Evolutionary conservation across 306 rosid genomes (phyloP), one percentile per base, ranked within the genome.

Genomic region (Begonia masoniana): DNA sequence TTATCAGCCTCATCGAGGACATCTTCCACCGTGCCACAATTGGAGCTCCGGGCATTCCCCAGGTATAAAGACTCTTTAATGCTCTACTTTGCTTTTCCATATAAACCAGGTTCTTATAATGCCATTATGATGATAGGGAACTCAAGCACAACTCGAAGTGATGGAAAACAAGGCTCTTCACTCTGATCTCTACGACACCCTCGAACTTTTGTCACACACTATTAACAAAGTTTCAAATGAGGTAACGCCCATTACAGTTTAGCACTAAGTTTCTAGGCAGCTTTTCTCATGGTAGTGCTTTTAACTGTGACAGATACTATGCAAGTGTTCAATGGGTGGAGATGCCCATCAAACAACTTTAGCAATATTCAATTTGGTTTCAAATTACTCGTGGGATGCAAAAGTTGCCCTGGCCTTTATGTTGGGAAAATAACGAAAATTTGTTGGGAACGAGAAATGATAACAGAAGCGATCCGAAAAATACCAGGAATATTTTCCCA

Each of bases 391-490:
- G 0, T 87, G 91, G 96, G 77, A 74, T n/a, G 85, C 80, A 15
- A 83, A 83, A 60, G 91, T 75, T 1, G 84, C 75, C 58, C 58
- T 87, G 13, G 73, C 89, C 12, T n/a, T n/a, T n/a, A n/a, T n/a
- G n/a, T n/a, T n/a, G n/a, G n/a, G n/a, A n/a, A n/a, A n/a, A n/a
- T n/a, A n/a, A n/a, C n/a, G n/a, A n/a, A n/a, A n/a, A n/a, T n/a
- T n/a, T n/a, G n/a, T n/a, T n/a, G n/a, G n/a, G n/a, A n/a, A n/a
- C n/a, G n/a, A n/a, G n/a, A n/a, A n/a, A n/a, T n/a, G n/a, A n/a
- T n/a, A n/a, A n/a, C n/a, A n/a, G n/a, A n/a, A n/a, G n/a, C n/a
- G n/a, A n/a, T n/a, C n/a, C n/a, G n/a, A n/a, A n/a, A n/a, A n/a
- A n/a, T n/a, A n/a, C n/a, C n/a, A n/a, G n/a, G n/a, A n/a, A n/a